Evolutionary conservation across 1,139 yeast genomes (phyloP), one percentile per base, ranked within the genome.

Genomic region (Tardiomyces depauwii): DNA sequence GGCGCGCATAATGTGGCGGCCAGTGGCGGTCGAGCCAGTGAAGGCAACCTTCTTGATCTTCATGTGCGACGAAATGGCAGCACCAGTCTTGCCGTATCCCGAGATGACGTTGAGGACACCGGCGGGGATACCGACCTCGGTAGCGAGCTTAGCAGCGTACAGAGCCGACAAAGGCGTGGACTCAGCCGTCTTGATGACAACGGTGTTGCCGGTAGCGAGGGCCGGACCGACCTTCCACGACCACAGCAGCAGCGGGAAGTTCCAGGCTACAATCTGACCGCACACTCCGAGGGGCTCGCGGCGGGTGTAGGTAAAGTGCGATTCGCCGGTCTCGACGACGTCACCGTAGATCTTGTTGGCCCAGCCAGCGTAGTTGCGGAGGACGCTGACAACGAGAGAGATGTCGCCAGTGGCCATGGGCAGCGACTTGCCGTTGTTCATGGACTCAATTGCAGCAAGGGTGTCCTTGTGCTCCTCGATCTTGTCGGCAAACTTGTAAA

Each of bases 201-300:
- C 74, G 49, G 89, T 77, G 73, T 83, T 83, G 68, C 93, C 93
- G 49, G 87, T 72, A 49, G 87, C 86, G 56, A 85, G 68, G 47
- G 89, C 91, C 45, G 95, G 94, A 49, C 84, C 91, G 51, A 85
- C 70, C 69, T 84, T 84, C 95, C 94, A 84, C 16, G 88, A 68
- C 70, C 82, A 78, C 87, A 85, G 82, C 63, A 83, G 71, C 54
- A 85, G 67, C 54, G 94, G 94, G 78, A 83, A 85, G 67, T 84
- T 84, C 94, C 94, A 84, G 56, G 94, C 93, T 56, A 84, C 81
- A 55, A 82, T 80, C 64, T 80, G 85, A 49, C 89, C 91, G 66
- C 86, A 80, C 43, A 82, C 89, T 59, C 89, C 89, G 54, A 82
- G 63, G 51, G 91, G 87, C 66, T 82, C 88, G 51, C 71, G 67